Evolutionary conservation across 495 filamentous ascomycete genomes (phyloP).

Genomic region (Lophiostoma macrostomum): DNA sequence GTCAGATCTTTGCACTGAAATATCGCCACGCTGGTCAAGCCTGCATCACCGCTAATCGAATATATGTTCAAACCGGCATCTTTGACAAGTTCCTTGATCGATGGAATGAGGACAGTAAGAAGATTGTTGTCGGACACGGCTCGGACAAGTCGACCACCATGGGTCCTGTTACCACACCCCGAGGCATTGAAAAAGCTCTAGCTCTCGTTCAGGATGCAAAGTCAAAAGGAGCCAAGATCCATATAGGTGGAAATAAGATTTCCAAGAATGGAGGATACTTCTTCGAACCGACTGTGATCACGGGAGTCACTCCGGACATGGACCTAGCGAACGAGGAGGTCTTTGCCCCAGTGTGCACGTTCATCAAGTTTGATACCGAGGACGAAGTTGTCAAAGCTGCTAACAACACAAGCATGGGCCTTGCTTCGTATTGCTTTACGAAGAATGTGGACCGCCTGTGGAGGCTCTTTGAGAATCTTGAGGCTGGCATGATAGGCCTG

Average conservation of each 20-base stretch:
- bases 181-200: slow-evolving; percentile 60
- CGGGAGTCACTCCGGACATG: slow-evolving; percentile 60
- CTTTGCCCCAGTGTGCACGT: slow-evolving; percentile 65
- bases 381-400: slow-evolving; percentile 62
- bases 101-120: slow-evolving; percentile 53
- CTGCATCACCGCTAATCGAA: slow-evolving; percentile 44
- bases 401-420: slow-evolving; percentile 57
- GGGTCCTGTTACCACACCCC: slow-evolving; percentile 65
- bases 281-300: slow-evolving; percentile 69
- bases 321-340: slow-evolving; percentile 65
- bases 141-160: slow-evolving; percentile 57
- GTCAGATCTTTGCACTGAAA: slow-evolving; percentile 38
- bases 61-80: slow-evolving; percentile 44
- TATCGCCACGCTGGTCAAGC: slow-evolving; percentile 46
- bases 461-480: slow-evolving; percentile 69
- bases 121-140: slow-evolving; percentile 65
- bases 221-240: slow-evolving; percentile 54
- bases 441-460: slow-evolving; percentile 70
- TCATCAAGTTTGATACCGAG: slow-evolving; percentile 69
- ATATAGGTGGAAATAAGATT: slow-evolving; percentile 57
- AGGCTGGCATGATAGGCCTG: slow-evolving; percentile 74
- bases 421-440: slow-evolving; percentile 65
- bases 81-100: slow-evolving; percentile 44
- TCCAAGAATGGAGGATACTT: slow-evolving; percentile 58
- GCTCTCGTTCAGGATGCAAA: slow-evolving; percentile 63